Conservation (phyloP, 495 filamentous ascomycete genomes). For the Thermothielavioides terrestris region DNA sequence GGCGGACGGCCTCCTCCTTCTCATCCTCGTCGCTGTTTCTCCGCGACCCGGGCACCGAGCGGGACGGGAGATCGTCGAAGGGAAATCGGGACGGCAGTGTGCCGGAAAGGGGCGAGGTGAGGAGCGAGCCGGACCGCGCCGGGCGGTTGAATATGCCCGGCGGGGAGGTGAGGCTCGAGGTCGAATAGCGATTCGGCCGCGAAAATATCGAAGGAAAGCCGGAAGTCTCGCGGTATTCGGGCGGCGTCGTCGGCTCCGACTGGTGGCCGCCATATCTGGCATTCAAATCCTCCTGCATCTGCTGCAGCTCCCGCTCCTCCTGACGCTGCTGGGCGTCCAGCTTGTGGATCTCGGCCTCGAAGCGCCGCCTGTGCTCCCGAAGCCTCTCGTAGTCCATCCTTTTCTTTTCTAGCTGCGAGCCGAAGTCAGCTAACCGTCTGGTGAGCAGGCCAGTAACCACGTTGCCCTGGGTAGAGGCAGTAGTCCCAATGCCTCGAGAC, state of each 20-base stretch:
- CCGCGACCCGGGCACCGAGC: constrained; percentile 78
- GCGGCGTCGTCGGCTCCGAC: constrained; percentile 94
- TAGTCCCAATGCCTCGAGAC: neutral
- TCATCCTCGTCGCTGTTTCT: constrained; percentile 76
- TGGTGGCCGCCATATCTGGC: constrained; percentile 55
- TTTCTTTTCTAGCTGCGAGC: constrained; percentile 77
- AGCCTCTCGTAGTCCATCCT: constrained; percentile 78
- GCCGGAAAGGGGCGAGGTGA: constrained; percentile 51
- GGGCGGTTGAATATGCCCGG: constrained; percentile 67
- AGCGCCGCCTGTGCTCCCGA: constrained; percentile 72
- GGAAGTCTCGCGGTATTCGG: constrained; percentile 70
- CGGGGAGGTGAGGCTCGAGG: constrained; percentile 71
- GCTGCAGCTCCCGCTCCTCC: constrained; percentile 73
- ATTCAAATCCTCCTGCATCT: constrained; percentile 65
- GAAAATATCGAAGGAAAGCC: constrained; percentile 65
- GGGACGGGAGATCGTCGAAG: constrained; percentile 57
- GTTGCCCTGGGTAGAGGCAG: neutral
- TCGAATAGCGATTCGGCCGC: constrained; percentile 73
- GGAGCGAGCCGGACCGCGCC: constrained; percentile 61
- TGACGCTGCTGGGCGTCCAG: constrained; percentile 72
- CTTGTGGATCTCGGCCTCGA: constrained; percentile 80
- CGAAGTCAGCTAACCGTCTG: constrained; percentile 12
- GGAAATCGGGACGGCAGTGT: constrained; percentile 41
- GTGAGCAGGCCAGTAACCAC: neutral
- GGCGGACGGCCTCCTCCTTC: constrained; percentile 55